Percentiles rank a stretch among this genome's conserved stretches.
These are phyloP conservation scores for Pontederia crassipes DNA, from an alignment of 176 grass and related monocot species.

Conservation along the genomic window DNA sequence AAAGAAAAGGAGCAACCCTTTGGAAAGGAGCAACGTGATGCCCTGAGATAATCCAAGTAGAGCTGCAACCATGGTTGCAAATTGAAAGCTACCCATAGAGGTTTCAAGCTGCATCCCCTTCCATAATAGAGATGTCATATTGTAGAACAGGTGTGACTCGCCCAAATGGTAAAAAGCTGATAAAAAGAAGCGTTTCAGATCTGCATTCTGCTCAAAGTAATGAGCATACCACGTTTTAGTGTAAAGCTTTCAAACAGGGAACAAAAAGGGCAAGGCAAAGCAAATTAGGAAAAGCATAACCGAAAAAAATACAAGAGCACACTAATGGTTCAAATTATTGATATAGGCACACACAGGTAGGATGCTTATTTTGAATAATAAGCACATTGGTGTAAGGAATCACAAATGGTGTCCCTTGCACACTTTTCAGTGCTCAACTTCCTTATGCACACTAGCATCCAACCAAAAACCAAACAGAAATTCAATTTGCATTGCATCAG, in stretches of 20 bases:
- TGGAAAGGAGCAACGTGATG: constrained; percentile 53
- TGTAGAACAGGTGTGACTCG: constrained; percentile 81
- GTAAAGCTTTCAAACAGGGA: not conserved
- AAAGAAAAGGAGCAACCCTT: constrained; percentile 37
- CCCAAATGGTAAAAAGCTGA: constrained; percentile 80
- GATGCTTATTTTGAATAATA: no score
- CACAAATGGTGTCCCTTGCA: no score
- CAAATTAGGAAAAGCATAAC: not conserved
- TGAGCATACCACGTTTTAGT: not conserved
- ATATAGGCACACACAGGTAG: no score
- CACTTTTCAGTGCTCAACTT: no score
- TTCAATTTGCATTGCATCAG: no score
- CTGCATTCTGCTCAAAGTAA: constrained; percentile 45
- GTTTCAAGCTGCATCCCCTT: constrained; percentile 91
- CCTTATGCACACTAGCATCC: no score
- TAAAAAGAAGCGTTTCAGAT: constrained; percentile 71
- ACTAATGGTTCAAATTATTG: no score
- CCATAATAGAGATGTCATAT: constrained; percentile 92
- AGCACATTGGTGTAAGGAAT: no score
- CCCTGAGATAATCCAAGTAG: constrained; percentile 76
- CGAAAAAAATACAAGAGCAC: no score
- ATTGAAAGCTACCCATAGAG: constrained; percentile 61
- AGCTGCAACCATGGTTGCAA: constrained; percentile 63
- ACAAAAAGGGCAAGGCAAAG: not conserved
- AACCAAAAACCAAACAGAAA: no score